Evolutionary conservation across 139 green algal species (phyloP).

Genomic region (Tetradesmus lagerheimii): DNA sequence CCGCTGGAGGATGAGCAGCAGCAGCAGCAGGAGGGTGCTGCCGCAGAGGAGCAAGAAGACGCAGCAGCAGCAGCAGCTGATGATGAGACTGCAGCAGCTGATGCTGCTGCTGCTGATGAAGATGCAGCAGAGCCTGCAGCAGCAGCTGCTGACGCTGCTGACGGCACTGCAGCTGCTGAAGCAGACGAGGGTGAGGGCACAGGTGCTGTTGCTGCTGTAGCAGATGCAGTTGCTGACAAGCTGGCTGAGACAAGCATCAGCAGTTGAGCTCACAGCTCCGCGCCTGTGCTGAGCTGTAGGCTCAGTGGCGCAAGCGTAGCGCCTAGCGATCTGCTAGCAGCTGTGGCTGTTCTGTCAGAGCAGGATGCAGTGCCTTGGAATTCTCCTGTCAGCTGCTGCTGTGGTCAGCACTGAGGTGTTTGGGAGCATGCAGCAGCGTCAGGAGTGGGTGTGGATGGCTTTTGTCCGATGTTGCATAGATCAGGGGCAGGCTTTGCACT

Average conservation of each 20-base stretch:
- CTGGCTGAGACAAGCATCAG: background rate
- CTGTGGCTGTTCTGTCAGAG: background rate
- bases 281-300: background rate
- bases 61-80: background rate
- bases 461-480: no score
- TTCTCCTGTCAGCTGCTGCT: background rate
- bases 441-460: no score
- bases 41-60: background rate
- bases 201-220: background rate
- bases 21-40: background rate
- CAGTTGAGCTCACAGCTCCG: background rate
- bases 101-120: background rate
- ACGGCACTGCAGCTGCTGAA: background rate
- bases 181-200: background rate
- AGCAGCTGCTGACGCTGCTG: constrained; percentile 5
- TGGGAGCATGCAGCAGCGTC: no score
- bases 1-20: background rate
- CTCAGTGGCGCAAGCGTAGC: background rate
- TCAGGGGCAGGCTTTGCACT: no score
- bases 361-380: background rate
- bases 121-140: background rate
- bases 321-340: background rate
- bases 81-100: background rate
- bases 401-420: no score
- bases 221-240: constrained; percentile 6